Base-by-base conservation (phyloP, 148 eudicot species). In the Camellia japonica region DNA sequence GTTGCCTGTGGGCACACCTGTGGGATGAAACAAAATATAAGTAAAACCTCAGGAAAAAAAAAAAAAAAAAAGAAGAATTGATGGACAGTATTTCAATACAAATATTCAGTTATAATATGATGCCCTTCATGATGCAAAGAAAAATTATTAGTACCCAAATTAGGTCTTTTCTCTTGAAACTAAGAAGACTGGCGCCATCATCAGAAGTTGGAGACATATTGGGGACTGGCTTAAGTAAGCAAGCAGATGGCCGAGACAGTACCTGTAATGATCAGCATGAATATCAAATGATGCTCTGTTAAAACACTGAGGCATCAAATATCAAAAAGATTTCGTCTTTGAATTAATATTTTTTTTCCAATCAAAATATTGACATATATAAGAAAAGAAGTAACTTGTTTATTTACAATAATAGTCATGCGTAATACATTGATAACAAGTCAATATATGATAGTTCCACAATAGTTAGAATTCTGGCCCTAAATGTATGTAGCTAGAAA, bases 1-100 rank as follows among this genome's bases (percentile, higher is more conserved):
- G 97, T 92, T 71, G 87, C 90, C 84, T 96, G 97, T 51, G 99
- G 90, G 84, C 93, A 92, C 69, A 93, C 91, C 99, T 95, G 90
- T 78, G 38, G 82, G 69, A 85, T 60, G 74, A 72, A 82, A 54
- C 58, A 77, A 62, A 77, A 75, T 20, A 56, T 47, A 83, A 79
- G 51, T 38, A 78, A 78, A 30, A 68, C 78, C 15, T 38, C 65
- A 42, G 12, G 44, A 30, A 16, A 61, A 74, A 23, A 15, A 30
- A 74, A 23, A 15, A 30, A 49, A 58, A 67, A 66, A 1, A 30
- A 30, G 38, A 30, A 30, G 56, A 69, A 68, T 60, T 20, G 49
- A 12, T 58, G n/a, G 49, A 69, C 5, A n/a, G 9, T 47, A 30
- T 30, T 30, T 30, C 38, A 30, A 30, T 30, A 30, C 38, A 30